These are phyloP conservation scores for Arthrinium puccinioides DNA, from an alignment of 2,329 filamentous ascomycete species.

Conservation along the genomic window DNA sequence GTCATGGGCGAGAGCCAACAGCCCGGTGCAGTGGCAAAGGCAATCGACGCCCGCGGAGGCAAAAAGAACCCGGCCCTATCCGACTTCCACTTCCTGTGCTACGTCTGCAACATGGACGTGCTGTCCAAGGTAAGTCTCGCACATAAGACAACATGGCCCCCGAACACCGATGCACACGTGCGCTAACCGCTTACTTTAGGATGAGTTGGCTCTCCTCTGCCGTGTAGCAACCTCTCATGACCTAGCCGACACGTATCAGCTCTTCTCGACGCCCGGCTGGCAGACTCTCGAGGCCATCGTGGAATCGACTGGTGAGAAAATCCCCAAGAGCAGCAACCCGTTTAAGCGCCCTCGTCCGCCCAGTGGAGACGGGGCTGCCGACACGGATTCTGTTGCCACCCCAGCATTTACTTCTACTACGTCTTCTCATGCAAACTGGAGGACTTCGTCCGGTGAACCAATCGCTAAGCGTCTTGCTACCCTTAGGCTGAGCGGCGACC, in stretches of 20 bases:
- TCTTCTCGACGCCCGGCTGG: constrained; percentile 87
- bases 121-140: constrained; percentile 70
- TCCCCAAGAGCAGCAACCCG: constrained; percentile 39
- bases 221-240: constrained; percentile 78
- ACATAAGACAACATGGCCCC: no score
- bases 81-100: constrained; percentile 92
- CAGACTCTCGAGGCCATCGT: constrained; percentile 88
- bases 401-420: constrained; percentile 5
- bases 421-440: constrained; percentile 12
- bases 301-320: constrained; percentile 94
- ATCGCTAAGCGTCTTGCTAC: constrained; percentile 30
- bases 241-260: constrained; percentile 70
- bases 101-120: constrained; percentile 71
- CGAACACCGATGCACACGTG: no score
- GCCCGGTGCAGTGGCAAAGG: constrained; percentile 57
- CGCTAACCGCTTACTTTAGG: no score
- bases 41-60: constrained; percentile 55
- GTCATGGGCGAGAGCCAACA: constrained; percentile 83
- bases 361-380: constrained; percentile 24
- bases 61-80: constrained; percentile 63
- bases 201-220: constrained; percentile 81
- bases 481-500: constrained; percentile 25
- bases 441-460: constrained; percentile 21
- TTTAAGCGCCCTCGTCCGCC: constrained; percentile 52
- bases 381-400: constrained; percentile 9